These are phyloP conservation scores for Ustilago loliicola DNA, from an alignment of 1,284 basidiomycete species.

Conservation along the genomic window DNA sequence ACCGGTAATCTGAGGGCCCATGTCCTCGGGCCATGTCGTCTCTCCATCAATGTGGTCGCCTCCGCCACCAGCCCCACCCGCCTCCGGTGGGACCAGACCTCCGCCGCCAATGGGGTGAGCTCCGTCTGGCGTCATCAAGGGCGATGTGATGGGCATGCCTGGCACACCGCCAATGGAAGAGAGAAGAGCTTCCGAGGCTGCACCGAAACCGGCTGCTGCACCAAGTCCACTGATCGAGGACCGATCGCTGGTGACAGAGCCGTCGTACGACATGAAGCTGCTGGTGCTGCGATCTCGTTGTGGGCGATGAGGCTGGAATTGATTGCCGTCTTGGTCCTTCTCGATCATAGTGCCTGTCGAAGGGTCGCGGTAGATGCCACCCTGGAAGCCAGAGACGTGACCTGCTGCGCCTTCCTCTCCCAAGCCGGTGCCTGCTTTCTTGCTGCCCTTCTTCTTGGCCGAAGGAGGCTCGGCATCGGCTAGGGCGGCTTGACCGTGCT, in stretches of 20 bases:
- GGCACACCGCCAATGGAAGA: constrained; percentile 49
- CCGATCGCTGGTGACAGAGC: constrained; percentile 47
- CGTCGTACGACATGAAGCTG: constrained; percentile 51
- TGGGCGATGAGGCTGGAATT: constrained; percentile 18
- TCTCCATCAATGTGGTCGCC: constrained; percentile 54
- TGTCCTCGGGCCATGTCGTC: constrained; percentile 49
- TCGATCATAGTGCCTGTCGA: constrained; percentile 53
- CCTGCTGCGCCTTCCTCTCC: constrained; percentile 12
- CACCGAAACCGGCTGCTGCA: constrained; percentile 59
- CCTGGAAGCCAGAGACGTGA: constrained; percentile 38
- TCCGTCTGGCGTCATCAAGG: constrained; percentile 50
- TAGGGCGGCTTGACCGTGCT: constrained; percentile 36
- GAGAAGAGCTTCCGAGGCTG: constrained; percentile 54
- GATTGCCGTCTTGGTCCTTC: constrained; percentile 45
- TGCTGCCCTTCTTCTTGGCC: constrained; percentile 24
- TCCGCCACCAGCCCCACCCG: constrained; percentile 37
- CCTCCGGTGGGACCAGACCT: constrained; percentile 35
- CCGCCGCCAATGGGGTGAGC: constrained; percentile 29
- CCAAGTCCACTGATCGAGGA: constrained; percentile 55
- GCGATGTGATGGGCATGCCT: constrained; percentile 38
- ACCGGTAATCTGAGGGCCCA: constrained; percentile 73
- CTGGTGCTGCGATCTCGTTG: constrained; percentile 38
- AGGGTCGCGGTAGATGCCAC: constrained; percentile 59
- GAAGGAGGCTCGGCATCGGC: constrained; percentile 21
- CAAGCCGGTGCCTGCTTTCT: constrained; percentile 7